Conservation (phyloP, 495 filamentous ascomycete species). For the Halenospora varia region DNA sequence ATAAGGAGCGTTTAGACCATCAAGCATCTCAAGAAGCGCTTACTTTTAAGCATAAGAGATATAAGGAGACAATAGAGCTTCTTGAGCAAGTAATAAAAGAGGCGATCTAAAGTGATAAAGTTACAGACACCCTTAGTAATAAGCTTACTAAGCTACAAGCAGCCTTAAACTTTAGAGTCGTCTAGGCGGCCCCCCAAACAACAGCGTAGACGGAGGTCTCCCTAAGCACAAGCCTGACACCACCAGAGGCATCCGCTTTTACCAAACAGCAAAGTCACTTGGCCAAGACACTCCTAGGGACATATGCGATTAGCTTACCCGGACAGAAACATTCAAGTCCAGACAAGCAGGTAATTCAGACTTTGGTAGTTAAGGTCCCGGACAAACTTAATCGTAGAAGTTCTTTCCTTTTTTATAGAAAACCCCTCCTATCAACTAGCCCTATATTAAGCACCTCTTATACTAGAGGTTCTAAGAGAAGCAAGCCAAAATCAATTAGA, state of each 20-base stretch:
- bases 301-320: neutral
- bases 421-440: neutral
- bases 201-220: neutral
- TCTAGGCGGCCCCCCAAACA: too few species aligned
- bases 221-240: neutral
- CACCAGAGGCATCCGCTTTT: neutral
- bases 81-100: constrained; percentile 9
- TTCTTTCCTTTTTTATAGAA: neutral
- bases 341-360: neutral
- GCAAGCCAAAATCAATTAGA: neutral
- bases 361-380: neutral
- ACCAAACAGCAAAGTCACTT: neutral
- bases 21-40: constrained; percentile 8
- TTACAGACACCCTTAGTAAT: constrained; percentile 2
- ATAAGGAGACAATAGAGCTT: constrained; percentile 8
- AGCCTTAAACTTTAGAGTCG: neutral
- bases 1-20: constrained; percentile 7
- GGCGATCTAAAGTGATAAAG: constrained; percentile 4
- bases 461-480: neutral
- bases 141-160: constrained; percentile 1
- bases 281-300: neutral
- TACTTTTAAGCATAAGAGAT: constrained; percentile 3
- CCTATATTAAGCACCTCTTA: neutral
- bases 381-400: neutral
- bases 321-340: neutral